These are phyloP conservation scores for Sugiyamaella neomexicana DNA, from an alignment of 1,139 yeast genomes.

Conservation along the genomic window DNA sequence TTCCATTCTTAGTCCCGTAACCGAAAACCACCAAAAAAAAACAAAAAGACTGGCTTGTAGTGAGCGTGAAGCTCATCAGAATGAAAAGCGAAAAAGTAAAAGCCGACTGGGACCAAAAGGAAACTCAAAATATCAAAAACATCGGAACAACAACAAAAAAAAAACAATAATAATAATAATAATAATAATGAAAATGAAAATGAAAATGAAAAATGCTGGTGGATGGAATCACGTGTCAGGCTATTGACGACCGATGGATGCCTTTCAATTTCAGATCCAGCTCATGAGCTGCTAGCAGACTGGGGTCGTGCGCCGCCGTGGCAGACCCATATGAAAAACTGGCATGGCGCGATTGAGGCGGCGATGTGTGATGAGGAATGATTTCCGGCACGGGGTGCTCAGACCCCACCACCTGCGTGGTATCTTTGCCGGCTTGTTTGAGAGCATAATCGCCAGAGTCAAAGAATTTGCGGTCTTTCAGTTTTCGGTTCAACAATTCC, in stretches of 20 bases:
- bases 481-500: constrained; percentile 73
- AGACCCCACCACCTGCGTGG: constrained; percentile 28
- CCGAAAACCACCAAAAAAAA: not conserved
- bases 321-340: constrained; percentile 18
- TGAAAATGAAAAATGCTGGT: not conserved
- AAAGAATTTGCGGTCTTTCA: constrained; percentile 80
- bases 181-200: constrained; percentile 2
- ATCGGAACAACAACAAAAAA: not conserved
- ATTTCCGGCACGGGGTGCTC: constrained; percentile 30
- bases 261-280: constrained; percentile 15
- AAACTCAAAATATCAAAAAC: too few relatives aligned
- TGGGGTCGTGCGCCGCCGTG: constrained; percentile 20
- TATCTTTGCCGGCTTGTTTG: constrained; percentile 59
- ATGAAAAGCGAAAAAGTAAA: too few relatives aligned
- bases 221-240: not conserved
- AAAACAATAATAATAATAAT: not conserved
- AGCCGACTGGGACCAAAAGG: too few relatives aligned
- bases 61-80: too few relatives aligned
- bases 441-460: constrained; percentile 98
- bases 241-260: constrained; percentile 14
- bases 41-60: not conserved
- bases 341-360: constrained; percentile 23
- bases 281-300: constrained; percentile 19
- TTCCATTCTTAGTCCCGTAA: constrained; percentile 1
- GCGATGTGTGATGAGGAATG: constrained; percentile 26